Conservation (phyloP, 371 early-diverging fungal genomes). For the Rhizopus arrhizus region DNA sequence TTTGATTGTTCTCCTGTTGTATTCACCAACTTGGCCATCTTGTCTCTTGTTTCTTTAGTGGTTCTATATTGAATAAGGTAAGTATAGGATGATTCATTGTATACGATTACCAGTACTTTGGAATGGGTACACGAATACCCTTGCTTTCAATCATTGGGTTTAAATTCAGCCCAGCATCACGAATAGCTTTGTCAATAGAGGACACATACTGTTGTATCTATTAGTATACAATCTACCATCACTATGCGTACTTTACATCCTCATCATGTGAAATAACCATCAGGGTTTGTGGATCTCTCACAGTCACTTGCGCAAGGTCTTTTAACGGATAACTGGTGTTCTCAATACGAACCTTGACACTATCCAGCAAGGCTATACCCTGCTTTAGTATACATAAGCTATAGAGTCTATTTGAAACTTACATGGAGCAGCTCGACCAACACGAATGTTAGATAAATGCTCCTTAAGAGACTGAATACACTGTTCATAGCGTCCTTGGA, state of each 20-base stretch:
- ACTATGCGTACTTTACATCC: constrained; percentile 49
- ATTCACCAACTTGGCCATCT: constrained; percentile 69
- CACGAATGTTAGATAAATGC: constrained; percentile 68
- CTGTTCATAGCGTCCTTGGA: constrained; percentile 48
- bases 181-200: constrained; percentile 82
- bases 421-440: constrained; percentile 82
- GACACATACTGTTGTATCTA: constrained; percentile 53
- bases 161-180: constrained; percentile 77
- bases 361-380: constrained; percentile 69
- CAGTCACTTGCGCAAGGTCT: constrained; percentile 78
- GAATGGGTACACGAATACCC: constrained; percentile 81
- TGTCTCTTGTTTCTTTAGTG: constrained; percentile 80
- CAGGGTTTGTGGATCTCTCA: constrained; percentile 88
- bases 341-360: constrained; percentile 68
- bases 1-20: constrained; percentile 73
- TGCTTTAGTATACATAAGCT: neutral
- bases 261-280: constrained; percentile 79
- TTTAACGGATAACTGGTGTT: constrained; percentile 59
- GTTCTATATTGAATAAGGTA: constrained; percentile 42
- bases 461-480: constrained; percentile 57
- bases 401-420: constrained; percentile 10
- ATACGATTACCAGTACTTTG: constrained; percentile 57
- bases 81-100: too few species aligned
- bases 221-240: constrained; percentile 1
- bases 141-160: constrained; percentile 79